phyloP scores from a whole-genome alignment of 495 filamentous ascomycete genomes.

The Trichocladium antarcticum region DNA sequence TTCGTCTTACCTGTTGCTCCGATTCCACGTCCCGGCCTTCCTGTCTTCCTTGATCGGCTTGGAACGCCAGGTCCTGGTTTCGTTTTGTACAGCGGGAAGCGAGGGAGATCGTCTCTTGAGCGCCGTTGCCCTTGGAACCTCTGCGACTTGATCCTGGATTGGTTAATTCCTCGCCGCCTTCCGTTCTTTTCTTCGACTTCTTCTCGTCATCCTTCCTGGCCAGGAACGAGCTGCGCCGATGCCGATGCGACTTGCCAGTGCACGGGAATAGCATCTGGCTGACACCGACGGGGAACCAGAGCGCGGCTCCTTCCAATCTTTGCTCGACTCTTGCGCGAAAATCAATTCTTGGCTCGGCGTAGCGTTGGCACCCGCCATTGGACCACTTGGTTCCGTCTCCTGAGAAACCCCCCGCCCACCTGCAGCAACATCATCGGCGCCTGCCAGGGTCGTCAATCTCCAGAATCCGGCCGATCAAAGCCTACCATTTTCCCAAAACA shows the following conservation, averaged over 20 bases:
- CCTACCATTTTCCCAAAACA: conserved; percentile 15
- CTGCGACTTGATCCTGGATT: conserved; percentile 3
- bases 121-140: conserved; percentile 22
- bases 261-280: neutral
- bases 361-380: neutral
- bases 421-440: conserved; percentile 7
- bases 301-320: too few relatives aligned
- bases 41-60: neutral
- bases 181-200: neutral
- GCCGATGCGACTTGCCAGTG: conserved; percentile 2
- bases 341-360: conserved; percentile 4
- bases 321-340: too few relatives aligned
- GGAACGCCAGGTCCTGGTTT: conserved; percentile 9
- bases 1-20: too few relatives aligned
- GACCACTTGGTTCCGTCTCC: conserved; percentile 18
- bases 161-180: neutral
- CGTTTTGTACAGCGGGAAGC: conserved; percentile 6
- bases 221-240: conserved; percentile 7
- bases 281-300: neutral
- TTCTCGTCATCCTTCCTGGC: neutral
- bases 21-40: too few relatives aligned
- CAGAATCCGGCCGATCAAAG: conserved; percentile 12
- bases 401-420: conserved; percentile 12
- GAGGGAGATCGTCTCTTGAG: conserved; percentile 3
- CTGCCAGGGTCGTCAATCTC: conserved; percentile 13